Evolutionary conservation across 139 green algal species (phyloP).

Genomic region (Raphidocelis subcapitata): DNA sequence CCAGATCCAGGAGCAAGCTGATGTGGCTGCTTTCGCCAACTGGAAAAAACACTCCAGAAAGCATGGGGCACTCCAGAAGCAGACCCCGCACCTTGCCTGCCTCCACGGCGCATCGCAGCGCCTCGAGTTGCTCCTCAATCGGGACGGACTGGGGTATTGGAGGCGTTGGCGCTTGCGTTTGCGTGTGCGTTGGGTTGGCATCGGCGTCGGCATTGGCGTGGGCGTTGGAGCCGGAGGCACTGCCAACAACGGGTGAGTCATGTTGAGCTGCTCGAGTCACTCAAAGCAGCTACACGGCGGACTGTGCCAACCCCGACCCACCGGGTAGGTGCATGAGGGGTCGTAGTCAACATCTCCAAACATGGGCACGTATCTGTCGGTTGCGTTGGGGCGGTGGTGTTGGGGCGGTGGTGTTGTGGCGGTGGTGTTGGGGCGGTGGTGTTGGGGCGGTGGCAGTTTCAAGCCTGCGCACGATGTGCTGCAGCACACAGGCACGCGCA

Average conservation of each 20-base stretch:
- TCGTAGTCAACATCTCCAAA: conserved; percentile 91
- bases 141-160: conserved; percentile 19
- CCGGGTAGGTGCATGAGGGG: conserved; percentile 37
- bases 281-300: not conserved
- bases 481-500: conserved; percentile 5
- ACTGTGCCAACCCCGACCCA: not conserved
- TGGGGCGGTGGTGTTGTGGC: too few relatives aligned
- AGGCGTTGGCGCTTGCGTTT: not conserved
- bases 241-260: not conserved
- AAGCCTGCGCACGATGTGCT: not conserved
- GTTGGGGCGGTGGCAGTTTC: not conserved
- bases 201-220: not conserved
- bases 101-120: conserved; percentile 47
- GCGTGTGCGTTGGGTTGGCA: not conserved
- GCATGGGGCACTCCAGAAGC: not conserved
- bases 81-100: conserved; percentile 56
- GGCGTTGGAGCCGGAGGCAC: not conserved
- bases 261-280: not conserved
- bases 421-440: too few relatives aligned
- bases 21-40: too few relatives aligned
- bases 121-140: conserved; percentile 82
- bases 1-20: too few relatives aligned
- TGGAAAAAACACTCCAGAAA: too few relatives aligned
- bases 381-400: too few relatives aligned
- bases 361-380: conserved; percentile 93